These are phyloP conservation scores for Ganoderma lucidum DNA, from an alignment of 1,284 basidiomycete genomes.

Conservation along the genomic window DNA sequence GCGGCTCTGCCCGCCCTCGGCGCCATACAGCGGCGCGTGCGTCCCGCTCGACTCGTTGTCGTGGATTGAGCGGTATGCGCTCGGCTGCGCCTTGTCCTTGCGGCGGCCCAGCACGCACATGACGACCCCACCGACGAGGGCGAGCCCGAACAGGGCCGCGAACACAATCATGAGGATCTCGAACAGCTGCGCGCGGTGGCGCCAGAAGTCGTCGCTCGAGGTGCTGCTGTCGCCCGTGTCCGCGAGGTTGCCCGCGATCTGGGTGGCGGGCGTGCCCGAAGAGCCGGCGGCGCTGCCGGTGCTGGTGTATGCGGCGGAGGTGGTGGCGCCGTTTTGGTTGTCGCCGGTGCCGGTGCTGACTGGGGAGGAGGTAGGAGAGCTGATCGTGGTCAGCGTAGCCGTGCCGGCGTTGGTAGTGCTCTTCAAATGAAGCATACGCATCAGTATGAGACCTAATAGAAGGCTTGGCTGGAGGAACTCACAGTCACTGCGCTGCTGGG, in stretches of 20 bases:
- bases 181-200: slow-evolving; percentile 36
- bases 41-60: slow-evolving; percentile 29
- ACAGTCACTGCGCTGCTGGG: neutral
- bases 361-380: neutral
- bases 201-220: slow-evolving; percentile 24
- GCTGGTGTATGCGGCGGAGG: slow-evolving; percentile 5
- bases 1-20: slow-evolving; percentile 34
- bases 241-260: slow-evolving; percentile 29
- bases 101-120: slow-evolving; percentile 30
- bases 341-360: neutral
- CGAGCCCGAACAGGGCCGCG: slow-evolving; percentile 27
- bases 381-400: neutral
- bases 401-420: neutral
- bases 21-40: slow-evolving; percentile 36
- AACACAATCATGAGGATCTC: slow-evolving; percentile 37
- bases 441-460: neutral
- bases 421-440: neutral
- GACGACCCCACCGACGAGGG: slow-evolving; percentile 30
- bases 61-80: slow-evolving; percentile 38
- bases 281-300: slow-evolving; percentile 18
- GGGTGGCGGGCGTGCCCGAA: slow-evolving; percentile 8
- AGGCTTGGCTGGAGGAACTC: neutral
- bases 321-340: neutral
- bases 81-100: slow-evolving; percentile 23
- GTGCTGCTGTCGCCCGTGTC: slow-evolving; percentile 27